Evolutionary conservation across 371 early-diverging fungal genomes (phyloP).

Genomic region (Cladochytrium tenue): DNA sequence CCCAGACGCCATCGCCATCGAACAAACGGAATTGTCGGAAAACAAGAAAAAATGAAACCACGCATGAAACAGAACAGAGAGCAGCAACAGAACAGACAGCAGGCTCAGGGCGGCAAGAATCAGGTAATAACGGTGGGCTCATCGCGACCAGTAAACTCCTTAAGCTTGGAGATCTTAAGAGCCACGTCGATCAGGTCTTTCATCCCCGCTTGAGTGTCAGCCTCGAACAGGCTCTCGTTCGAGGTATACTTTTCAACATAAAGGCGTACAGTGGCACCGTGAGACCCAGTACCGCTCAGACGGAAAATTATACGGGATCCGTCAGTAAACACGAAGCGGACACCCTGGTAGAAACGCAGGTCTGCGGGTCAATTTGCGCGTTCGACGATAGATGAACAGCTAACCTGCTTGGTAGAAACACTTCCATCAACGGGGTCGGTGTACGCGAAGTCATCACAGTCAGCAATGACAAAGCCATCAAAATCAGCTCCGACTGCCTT

Average conservation of each 20-base stretch:
- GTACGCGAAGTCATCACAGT: slow-evolving; percentile 89
- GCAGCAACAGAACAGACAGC: no score
- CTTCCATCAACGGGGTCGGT: slow-evolving; percentile 89
- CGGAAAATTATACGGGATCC: slow-evolving; percentile 90
- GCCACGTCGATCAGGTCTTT: slow-evolving; percentile 87
- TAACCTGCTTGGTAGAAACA: slow-evolving; percentile 79
- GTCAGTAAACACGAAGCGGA: slow-evolving; percentile 87
- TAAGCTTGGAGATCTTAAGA: slow-evolving; percentile 72
- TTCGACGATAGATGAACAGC: slow-evolving; percentile 2
- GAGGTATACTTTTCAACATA: slow-evolving; percentile 90
- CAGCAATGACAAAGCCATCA: slow-evolving; percentile 62
- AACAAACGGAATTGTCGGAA: no score
- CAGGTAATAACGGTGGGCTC: slow-evolving; percentile 76
- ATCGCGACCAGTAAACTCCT: slow-evolving; percentile 82
- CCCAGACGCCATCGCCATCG: no score
- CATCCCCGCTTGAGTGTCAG: slow-evolving; percentile 80
- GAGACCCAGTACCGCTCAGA: slow-evolving; percentile 91
- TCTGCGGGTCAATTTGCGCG: not conserved
- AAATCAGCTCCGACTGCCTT: slow-evolving; percentile 21
- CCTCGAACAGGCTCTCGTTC: slow-evolving; percentile 59
- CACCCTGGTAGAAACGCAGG: slow-evolving; percentile 52
- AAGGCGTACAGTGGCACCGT: slow-evolving; percentile 93
- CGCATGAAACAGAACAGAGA: no score
- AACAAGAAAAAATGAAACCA: no score
- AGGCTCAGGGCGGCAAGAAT: no score